phyloP scores from a whole-genome alignment of 2,329 filamentous ascomycete species.

The Pestalotiopsis sp. region DNA sequence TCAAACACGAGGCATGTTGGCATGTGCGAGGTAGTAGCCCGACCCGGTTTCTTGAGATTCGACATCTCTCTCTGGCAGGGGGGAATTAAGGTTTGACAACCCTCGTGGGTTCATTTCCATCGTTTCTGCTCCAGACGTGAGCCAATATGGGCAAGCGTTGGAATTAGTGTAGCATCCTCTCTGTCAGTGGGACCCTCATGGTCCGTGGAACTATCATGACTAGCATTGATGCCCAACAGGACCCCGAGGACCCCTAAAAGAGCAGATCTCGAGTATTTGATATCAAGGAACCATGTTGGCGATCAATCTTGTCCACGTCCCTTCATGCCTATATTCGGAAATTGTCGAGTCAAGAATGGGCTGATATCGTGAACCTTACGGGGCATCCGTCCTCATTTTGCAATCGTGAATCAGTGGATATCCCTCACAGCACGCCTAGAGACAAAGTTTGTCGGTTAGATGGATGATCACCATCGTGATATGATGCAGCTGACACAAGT shows the following conservation, averaged over 20 bases:
- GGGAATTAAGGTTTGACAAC: conserved; percentile 1
- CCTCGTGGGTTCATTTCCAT: background rate
- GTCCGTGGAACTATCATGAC: background rate
- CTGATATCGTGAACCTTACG: background rate
- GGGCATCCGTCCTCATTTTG: background rate
- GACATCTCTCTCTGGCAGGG: background rate
- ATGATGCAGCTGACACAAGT: background rate
- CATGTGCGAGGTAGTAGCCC: background rate
- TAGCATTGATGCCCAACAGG: conserved; percentile 6
- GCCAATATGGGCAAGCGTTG: background rate
- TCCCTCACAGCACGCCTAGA: background rate
- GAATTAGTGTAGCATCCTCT: background rate
- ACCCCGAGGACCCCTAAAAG: background rate
- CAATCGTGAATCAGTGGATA: background rate
- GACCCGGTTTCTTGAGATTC: background rate
- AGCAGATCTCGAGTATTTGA: background rate
- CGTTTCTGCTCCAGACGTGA: background rate
- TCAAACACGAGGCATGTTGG: background rate
- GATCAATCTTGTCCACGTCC: background rate
- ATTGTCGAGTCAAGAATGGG: background rate
- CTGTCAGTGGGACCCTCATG: background rate
- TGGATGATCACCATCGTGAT: background rate
- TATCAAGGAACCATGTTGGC: background rate
- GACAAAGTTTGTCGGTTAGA: background rate
- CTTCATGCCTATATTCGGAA: background rate